These are phyloP conservation scores for Chlamydomonas schloesseri DNA, from an alignment of 139 green algal genomes.

Conservation along the genomic window DNA sequence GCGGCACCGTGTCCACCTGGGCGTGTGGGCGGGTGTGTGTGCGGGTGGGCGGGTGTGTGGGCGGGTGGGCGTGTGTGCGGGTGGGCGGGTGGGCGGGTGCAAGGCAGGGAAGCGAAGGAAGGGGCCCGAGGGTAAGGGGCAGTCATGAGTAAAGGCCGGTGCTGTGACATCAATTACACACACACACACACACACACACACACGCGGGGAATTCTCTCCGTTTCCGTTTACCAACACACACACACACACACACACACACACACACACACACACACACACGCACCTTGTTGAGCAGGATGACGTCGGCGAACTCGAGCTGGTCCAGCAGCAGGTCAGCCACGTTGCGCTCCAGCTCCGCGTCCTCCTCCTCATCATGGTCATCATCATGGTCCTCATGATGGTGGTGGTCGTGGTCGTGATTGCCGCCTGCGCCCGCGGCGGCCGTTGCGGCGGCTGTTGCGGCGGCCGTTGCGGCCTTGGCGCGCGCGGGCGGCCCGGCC, in stretches of 20 bases:
- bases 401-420: neutral
- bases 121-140: too few relatives aligned
- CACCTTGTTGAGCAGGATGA: conserved; percentile 88
- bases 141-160: too few relatives aligned
- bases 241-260: too few relatives aligned
- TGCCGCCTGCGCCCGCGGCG: neutral
- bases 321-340: conserved; percentile 81
- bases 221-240: too few relatives aligned
- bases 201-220: too few relatives aligned
- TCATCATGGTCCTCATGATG: neutral
- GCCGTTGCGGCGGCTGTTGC: neutral
- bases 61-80: too few relatives aligned
- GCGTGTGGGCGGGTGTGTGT: neutral
- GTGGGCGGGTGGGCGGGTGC: too few relatives aligned
- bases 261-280: too few relatives aligned
- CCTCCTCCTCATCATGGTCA: conserved; percentile 16
- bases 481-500: neutral
- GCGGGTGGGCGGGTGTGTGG: neutral
- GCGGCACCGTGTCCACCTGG: conserved; percentile 58
- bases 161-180: too few relatives aligned
- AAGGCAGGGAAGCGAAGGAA: too few relatives aligned
- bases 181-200: too few relatives aligned
- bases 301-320: conserved; percentile 86
- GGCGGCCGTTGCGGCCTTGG: neutral
- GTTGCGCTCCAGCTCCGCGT: conserved; percentile 68